These are phyloP conservation scores for Rhizopogon rudus DNA, from an alignment of 768 basidiomycete species.

Conservation along the genomic window DNA sequence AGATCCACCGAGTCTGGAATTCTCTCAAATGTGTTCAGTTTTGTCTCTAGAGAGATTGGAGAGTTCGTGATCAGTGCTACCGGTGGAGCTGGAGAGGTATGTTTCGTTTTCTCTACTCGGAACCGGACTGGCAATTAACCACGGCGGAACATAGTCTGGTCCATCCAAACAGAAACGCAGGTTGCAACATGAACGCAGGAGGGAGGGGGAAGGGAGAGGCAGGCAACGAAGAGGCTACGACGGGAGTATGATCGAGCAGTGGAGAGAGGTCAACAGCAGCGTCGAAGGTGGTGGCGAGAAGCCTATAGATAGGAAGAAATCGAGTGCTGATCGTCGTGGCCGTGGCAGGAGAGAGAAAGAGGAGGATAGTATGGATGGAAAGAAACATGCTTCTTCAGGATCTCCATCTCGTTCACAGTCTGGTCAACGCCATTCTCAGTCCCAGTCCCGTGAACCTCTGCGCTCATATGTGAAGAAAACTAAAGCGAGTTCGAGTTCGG, in stretches of 20 bases:
- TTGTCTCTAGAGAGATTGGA: conserved; percentile 66
- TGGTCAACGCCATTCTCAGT: conserved; percentile 10
- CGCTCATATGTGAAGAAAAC: conserved; percentile 7
- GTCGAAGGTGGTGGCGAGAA: background rate
- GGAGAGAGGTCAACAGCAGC: background rate
- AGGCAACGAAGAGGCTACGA: background rate
- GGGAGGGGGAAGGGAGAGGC: background rate
- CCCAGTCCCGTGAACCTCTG: conserved; percentile 6
- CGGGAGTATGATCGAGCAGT: background rate
- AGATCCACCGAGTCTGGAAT: conserved; percentile 28
- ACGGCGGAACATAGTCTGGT: background rate
- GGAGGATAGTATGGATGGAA: conserved; percentile 3
- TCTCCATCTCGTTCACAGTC: background rate
- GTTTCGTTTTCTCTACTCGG: background rate
- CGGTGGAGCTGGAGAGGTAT: conserved; percentile 14
- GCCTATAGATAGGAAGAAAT: background rate
- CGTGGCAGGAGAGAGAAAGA: conserved; percentile 5
- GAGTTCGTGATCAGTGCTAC: conserved; percentile 68
- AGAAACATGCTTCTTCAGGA: background rate
- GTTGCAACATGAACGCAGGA: background rate
- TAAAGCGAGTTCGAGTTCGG: conserved; percentile 3
- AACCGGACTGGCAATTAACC: conserved; percentile 10
- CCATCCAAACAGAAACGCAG: conserved; percentile 4
- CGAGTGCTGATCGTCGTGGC: background rate
- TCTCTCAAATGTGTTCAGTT: conserved; percentile 60